Evolutionary conservation across 208 protist species (phyloP), one percentile per base, ranked within the genome.

Genomic region (Acanthamoeba divionensis): DNA sequence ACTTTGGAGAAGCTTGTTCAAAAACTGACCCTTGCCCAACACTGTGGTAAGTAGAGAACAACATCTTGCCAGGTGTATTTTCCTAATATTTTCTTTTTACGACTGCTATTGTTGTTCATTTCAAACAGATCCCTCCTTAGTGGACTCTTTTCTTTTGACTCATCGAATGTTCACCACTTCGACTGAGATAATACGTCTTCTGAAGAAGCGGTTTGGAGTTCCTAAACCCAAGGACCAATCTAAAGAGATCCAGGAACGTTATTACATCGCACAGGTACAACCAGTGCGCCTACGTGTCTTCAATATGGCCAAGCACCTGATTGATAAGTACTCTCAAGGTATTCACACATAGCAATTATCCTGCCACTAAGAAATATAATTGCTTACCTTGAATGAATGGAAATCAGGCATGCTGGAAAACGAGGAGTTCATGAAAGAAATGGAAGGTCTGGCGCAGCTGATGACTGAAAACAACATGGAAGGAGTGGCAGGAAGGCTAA

Each of bases 1-100:
- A 89, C 80, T 15, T 47, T 89, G n/a, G 60, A 89, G 41, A 89
- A 89, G 80, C 80, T 89, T 31, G 41, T 89, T 26, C 60, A 89
- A 33, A n/a, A 52, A 21, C 52, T 89, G 31, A 89, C 80, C 33
- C 24, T 66, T 55, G 50, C 60, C n/a, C 69, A 41, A 15, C 57
- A 55, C 44, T 55, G 44, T 36, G 69, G 69, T 80, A 5, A 12
- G 38, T 26, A 1, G 12, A 24, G 2, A 8, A 10, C 36, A 4
- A 13, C 66, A n/a, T 36, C 10, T 65, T 29, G 26, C 26, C 57
- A 9, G 18, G 18, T 3, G 5, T 9, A 45, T 15, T 31, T 2
- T 24, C 18, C 15, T 36, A 15, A 67, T 67, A 29, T 4, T 65
- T 65, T 12, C 8, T 21, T 12, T 15, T 26, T 24, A 1, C 44